phyloP scores from a whole-genome alignment of 345 rosid genomes.

The Rhodamnia rubescens region DNA sequence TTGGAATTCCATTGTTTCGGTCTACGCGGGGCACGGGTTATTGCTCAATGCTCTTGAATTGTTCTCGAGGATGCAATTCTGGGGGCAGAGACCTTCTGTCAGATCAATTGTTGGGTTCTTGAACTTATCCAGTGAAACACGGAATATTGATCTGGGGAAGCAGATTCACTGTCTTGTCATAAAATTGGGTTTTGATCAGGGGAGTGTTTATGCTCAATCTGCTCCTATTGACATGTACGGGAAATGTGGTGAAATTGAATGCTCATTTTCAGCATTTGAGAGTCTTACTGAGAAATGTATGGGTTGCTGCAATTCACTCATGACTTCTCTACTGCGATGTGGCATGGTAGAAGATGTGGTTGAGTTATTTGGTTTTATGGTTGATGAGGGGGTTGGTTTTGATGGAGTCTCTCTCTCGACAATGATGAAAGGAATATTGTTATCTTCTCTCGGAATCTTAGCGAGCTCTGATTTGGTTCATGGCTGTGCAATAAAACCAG shows the following conservation, averaged over 20 bases:
- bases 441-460: conserved; percentile 25
- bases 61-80: conserved; percentile 57
- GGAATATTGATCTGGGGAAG: conserved; percentile 37
- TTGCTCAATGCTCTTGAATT: conserved; percentile 38
- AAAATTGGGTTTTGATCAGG: conserved; percentile 42
- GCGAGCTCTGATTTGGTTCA: conserved; percentile 36
- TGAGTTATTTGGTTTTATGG: conserved; percentile 70
- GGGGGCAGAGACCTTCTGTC: conserved; percentile 56
- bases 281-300: conserved; percentile 21
- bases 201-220: conserved; percentile 46
- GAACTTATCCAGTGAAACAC: conserved; percentile 38
- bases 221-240: conserved; percentile 67
- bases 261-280: conserved; percentile 33
- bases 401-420: conserved; percentile 60
- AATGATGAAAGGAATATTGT: conserved; percentile 50
- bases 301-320: conserved; percentile 59
- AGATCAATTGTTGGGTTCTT: conserved; percentile 50
- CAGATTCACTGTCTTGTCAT: conserved; percentile 56
- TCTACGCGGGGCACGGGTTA: conserved; percentile 18
- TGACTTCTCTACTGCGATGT: conserved; percentile 53
- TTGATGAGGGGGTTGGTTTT: conserved; percentile 55
- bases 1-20: conserved; percentile 71
- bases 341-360: conserved; percentile 42
- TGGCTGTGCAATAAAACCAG: conserved; percentile 46
- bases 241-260: conserved; percentile 55